Evolutionary conservation across 139 green algal species (phyloP), one percentile per base, ranked within the genome.

Genomic region (Chlorella sp.): DNA sequence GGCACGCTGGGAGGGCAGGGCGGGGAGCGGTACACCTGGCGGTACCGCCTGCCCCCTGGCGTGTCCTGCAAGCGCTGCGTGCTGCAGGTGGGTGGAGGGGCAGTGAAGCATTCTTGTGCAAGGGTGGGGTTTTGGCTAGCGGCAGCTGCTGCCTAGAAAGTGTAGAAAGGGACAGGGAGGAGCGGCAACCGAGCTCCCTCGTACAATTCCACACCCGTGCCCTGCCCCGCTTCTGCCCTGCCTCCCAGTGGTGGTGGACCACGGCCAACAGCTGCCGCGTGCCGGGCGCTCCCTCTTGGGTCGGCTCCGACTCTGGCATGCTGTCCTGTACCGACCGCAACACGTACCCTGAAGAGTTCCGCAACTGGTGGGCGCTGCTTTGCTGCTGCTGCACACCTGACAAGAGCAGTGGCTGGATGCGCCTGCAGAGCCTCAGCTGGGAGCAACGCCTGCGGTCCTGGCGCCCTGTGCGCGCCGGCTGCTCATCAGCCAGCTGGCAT

Each of bases 1-100:
- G 78, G 67, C 28, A 44, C 21, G 28, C 6, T 60, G 51, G 63
- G 28, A 39, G 39, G 78, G 4, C 41, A 63, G 56, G 62, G 47
- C 62, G 78, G 78, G 11, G 62, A 83, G 62, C 30, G 64, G 62
- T 83, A 83, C 62, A 74, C 78, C 16, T 55, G 64, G 78, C 38
- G 39, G 62, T 83, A 83, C 78, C 38, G 62, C 32, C 78, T 83
- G 62, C 78, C 78, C 20, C 26, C 38, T 18, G 78, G 78, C 39
- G n/a, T 83, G 38, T 39, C 78, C 39, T 83, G 78, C 78, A 30
- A 62, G 2, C 30, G 30, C 63, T 83, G 78, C 63, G 60, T 74
- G 28, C 78, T 83, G 30, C 78, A 83, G 62, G 73, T 80, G 47
- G 25, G 70, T 0, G 9, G 36, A 18, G 68, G 6, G 36, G 34